Base-by-base conservation (phyloP, 768 basidiomycete species). In the Kwoniella sp. region DNA sequence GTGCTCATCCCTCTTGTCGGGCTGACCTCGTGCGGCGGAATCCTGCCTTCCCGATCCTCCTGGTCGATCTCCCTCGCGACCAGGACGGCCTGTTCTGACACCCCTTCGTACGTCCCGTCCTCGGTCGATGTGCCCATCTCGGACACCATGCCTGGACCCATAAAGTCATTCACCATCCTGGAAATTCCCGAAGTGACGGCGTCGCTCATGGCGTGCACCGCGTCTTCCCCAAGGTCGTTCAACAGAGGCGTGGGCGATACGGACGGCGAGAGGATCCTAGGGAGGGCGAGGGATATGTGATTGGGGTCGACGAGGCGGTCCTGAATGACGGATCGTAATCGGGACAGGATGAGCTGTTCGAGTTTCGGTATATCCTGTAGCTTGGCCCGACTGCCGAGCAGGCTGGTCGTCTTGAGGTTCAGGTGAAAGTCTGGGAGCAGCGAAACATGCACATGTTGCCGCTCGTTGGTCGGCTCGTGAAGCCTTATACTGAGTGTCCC, bases 301-400 rank as follows among this genome's bases (percentile, higher is more conserved):
- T 61, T 55, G 5, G 69, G 69, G 46, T 70, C 53, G 77, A 77
- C 76, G 28, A 76, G 59, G 9, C 69, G 64, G 38, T 76, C 74
- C 44, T 72, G 73, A 6, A 78, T 70, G 17, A 82, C 78, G 40
- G 81, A 80, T 33, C 87, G 80, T 0, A 95, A 81, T 73, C 93
- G 87, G 59, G 85, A 82, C 58, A 88, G 81, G 44, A 99, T 89
- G 44, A 99, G 79, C 71, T 99, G 92, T 62, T 98, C 92, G 14
- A 98, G 78, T 74, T 99, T 99, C 22, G 95, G 93, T 1, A 99
- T 88, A 67, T 99, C 91, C 59, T 89, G 90, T 1, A 99, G 80
- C 75, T 96, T 95, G n/a, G 95, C 92, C 38, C 93, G 84, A 60
- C 88, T 91, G 17, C 95, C 95, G 78, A 98, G 84, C 3, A 96